Evolutionary conservation across 1,139 yeast species (phyloP).

Genomic region (Taphrina pruni): DNA sequence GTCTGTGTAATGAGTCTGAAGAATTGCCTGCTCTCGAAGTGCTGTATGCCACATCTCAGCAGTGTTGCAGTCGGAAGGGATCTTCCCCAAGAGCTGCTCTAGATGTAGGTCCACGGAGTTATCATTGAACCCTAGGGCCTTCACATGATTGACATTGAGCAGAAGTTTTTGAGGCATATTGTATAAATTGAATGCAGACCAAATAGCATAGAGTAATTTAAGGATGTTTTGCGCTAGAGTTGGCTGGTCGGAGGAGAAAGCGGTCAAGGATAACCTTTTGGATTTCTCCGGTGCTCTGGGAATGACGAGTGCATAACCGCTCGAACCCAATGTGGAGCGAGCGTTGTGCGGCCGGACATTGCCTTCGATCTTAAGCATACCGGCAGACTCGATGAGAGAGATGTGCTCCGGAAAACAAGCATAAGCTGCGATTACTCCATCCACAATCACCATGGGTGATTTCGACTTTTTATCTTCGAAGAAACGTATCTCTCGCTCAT

Average conservation of each 20-base stretch:
- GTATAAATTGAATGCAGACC: conserved; percentile 28
- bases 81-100: conserved; percentile 6
- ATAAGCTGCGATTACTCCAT: conserved; percentile 24
- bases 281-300: conserved; percentile 10
- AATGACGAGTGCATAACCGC: conserved; percentile 25
- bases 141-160: conserved; percentile 19
- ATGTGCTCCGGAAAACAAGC: conserved; percentile 27
- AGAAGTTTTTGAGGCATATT: conserved; percentile 23
- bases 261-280: conserved; percentile 5
- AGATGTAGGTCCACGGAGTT: conserved; percentile 1
- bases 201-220: conserved; percentile 17
- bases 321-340: background rate
- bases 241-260: background rate
- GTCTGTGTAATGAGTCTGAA: conserved; percentile 17
- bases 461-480: conserved; percentile 22
- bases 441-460: conserved; percentile 10
- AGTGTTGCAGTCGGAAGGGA: conserved; percentile 8
- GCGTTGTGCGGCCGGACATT: conserved; percentile 1
- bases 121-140: conserved; percentile 20
- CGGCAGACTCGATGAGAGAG: conserved; percentile 29
- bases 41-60: conserved; percentile 5
- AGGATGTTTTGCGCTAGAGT: conserved; percentile 20
- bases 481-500: conserved; percentile 5
- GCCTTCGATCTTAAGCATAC: conserved; percentile 30
- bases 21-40: conserved; percentile 26